Evolutionary conservation across 2,329 filamentous ascomycete genomes (phyloP).

Genomic region (Boeremia lycopersici): DNA sequence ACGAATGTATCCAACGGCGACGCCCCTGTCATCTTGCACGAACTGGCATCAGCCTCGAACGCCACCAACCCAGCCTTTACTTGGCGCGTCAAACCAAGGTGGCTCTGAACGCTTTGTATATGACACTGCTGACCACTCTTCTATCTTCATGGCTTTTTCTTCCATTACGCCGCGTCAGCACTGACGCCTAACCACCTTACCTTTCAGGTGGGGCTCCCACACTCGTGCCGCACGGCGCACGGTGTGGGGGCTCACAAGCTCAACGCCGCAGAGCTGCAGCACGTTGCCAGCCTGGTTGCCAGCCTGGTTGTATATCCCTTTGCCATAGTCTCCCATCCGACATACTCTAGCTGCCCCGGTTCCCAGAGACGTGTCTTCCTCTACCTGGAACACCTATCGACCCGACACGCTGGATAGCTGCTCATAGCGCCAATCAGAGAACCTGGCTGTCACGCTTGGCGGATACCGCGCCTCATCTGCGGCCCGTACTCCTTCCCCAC

Average conservation of each 20-base stretch:
- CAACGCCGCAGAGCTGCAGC: background rate
- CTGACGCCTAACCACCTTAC: background rate
- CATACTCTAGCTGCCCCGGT: background rate
- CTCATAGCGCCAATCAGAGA: slow-evolving; percentile 11
- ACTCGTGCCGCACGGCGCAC: background rate
- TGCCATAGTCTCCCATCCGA: background rate
- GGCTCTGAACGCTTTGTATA: background rate
- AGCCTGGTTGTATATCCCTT: background rate
- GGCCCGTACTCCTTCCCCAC: slow-evolving; percentile 6
- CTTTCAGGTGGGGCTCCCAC: background rate
- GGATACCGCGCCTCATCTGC: slow-evolving; percentile 7
- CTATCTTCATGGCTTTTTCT: background rate
- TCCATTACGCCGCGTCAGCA: background rate
- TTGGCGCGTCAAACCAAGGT: slow-evolving; percentile 5
- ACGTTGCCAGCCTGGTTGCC: background rate
- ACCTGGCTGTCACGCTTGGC: slow-evolving; percentile 10
- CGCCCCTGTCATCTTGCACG: background rate
- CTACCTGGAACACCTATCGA: background rate
- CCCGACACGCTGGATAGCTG: slow-evolving; percentile 6
- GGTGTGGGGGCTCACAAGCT: background rate
- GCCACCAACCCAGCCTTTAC: slow-evolving; percentile 11
- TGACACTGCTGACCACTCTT: background rate
- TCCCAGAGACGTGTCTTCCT: slow-evolving; percentile 1
- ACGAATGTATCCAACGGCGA: background rate
- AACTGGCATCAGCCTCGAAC: slow-evolving; percentile 1